These are phyloP conservation scores for Teratosphaeria viscida DNA, from an alignment of 2,329 filamentous ascomycete species.

Conservation along the genomic window DNA sequence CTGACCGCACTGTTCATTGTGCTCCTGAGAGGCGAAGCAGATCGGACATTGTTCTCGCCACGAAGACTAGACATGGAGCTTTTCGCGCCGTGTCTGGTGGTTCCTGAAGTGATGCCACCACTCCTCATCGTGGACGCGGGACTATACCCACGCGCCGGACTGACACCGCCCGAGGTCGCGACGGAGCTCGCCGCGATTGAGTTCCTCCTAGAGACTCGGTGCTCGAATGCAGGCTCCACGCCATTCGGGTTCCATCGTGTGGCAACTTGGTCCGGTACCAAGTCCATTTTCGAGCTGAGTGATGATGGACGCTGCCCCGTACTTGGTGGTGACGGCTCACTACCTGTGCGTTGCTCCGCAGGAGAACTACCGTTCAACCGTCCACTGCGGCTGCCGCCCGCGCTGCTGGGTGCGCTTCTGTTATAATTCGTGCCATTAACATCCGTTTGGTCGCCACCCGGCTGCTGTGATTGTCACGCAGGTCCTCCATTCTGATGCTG, in stretches of 20 bases:
- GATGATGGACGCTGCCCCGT: background rate
- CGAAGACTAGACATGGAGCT: slow-evolving; percentile 4
- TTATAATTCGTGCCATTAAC: background rate
- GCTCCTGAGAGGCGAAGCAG: slow-evolving; percentile 3
- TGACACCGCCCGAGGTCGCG: slow-evolving; percentile 3
- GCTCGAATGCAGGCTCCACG: slow-evolving; percentile 4
- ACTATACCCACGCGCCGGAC: slow-evolving; percentile 5
- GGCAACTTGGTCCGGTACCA: slow-evolving; percentile 4
- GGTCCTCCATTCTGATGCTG: slow-evolving; percentile 5
- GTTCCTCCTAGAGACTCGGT: slow-evolving; percentile 1
- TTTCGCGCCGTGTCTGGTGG: slow-evolving; percentile 2
- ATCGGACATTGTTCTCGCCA: slow-evolving; percentile 1
- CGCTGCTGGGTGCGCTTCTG: slow-evolving; percentile 1
- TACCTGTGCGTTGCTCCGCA: slow-evolving; percentile 1
- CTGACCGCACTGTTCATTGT: slow-evolving; percentile 2
- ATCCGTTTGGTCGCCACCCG: slow-evolving; percentile 12
- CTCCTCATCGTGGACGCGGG: slow-evolving; percentile 5
- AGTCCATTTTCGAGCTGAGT: background rate
- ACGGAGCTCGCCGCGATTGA: slow-evolving; percentile 3
- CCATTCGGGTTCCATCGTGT: slow-evolving; percentile 7
- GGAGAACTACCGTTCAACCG: background rate
- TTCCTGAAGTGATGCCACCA: background rate
- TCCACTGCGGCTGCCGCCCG: slow-evolving; percentile 2
- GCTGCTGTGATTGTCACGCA: slow-evolving; percentile 19
- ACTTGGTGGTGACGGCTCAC: background rate